Base-by-base conservation (phyloP, 129 eudicot genomes). In the Lactuca sativa region DNA sequence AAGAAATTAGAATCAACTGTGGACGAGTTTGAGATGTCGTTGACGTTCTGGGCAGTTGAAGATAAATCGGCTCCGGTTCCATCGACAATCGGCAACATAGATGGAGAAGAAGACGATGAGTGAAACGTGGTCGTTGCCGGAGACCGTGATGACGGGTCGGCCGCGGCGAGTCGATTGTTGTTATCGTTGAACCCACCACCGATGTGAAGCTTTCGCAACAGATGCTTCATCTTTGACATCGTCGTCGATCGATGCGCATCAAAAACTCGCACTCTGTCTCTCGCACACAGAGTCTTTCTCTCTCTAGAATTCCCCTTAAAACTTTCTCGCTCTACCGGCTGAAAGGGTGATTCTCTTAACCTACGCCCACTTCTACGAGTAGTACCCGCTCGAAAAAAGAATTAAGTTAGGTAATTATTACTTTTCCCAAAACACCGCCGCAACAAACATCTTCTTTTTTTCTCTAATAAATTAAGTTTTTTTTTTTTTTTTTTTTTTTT, bases 221-320 rank as follows among this genome's bases (percentile, higher is more conserved):
- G 77, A 59, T 88, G 95, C 63, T 91, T 91, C 95, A 91, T 86
- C 72, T 85, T 91, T 70, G 97, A 91, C 97, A 88, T 91, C 54
- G 69, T 58, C 71, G 52, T 10, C 44, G 80, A 63, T 74, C 71
- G 69, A 72, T 74, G 62, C 70, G 79, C 97, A 90, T 90, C 78
- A 72, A 77, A 38, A 72, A 16, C 31, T 31, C 55, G 14, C 56
- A 41, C 55, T 17, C 17, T 56, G 3, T 3, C 47, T 2, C 64
- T 17, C 74, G 15, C 59, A 51, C 11, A 49, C 15, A 10, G 13
- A 4, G 34, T 36, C 51, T 51, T 75, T 67, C 56, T 65, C 73
- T 74, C 73, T 74, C 78, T 64, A 74, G 78, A 61, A 64, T 47
- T 52, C 17, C 37, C 37, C 51, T 51, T 49, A 36, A 9, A 13